Evolutionary conservation across 2,329 filamentous ascomycete genomes (phyloP), one percentile per base, ranked within the genome.

Genomic region (Nemania abortiva): DNA sequence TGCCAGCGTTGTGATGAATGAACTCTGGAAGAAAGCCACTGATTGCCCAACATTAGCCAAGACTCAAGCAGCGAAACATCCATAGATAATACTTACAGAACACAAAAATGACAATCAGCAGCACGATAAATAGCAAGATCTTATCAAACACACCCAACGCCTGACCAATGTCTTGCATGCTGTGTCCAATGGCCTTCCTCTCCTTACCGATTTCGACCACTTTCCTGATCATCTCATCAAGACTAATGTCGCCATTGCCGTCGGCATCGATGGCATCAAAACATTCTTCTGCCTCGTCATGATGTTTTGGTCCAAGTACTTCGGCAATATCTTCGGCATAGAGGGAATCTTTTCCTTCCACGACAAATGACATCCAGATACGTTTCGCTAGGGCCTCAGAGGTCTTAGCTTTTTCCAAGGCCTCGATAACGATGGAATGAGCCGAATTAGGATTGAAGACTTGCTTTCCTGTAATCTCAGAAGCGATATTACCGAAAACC

Each of bases 341-440:
- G 9, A 99, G 85, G 0, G 91, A 85, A 49, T 98, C 93, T 67
- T 90, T 90, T 74, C 94, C 94, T 81, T 98, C 95, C 3, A 96
- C 89, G 1, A 97, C 96, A 78, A 98, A 97, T 0, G 95, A 98
- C 93, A 98, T 97, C 96, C 96, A 98, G 71, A 98, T 91, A 76
- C 96, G 92, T 74, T 90, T 91, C n/a, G 93, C 95, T 66, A 98
- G 84, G n/a, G 96, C 96, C 79, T 98, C 95, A 0, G 94, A 93
- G 6, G 94, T 92, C 68, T 87, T 86, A 52, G 88, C 90, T 82
- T 94, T 95, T 81, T 98, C 95, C 37, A 98, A 85, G 9, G 95
- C 96, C 78, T 97, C 90, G 13, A 97, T 86, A 5, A 98, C 94
- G 57, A 98, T 89, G 0, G 94, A 96, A 79, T 98, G 95, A 0